These are phyloP conservation scores for Wallacemonas rigidus DNA, from an alignment of 208 protist genomes.

Conservation along the genomic window DNA sequence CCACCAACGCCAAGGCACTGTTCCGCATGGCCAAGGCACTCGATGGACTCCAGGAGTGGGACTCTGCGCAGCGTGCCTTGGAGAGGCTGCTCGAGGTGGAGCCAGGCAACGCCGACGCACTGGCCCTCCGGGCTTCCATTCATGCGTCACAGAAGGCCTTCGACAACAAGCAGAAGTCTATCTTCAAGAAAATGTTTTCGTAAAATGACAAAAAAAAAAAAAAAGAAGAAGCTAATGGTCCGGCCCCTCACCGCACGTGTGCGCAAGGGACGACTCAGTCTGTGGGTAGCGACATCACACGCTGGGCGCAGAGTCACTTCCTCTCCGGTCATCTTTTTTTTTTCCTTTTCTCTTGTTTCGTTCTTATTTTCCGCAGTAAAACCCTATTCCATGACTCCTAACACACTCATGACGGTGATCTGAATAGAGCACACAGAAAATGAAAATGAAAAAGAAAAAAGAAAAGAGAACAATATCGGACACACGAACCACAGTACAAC, in stretches of 20 bases:
- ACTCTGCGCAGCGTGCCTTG: conserved; percentile 47
- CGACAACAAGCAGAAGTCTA: conserved; percentile 75
- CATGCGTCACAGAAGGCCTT: conserved; percentile 57
- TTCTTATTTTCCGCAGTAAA: conserved; percentile 15
- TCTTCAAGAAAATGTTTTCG: conserved; percentile 88
- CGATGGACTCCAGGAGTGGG: conserved; percentile 71
- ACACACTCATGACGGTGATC: conserved; percentile 13
- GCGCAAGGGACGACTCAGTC: too few species aligned
- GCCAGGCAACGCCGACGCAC: conserved; percentile 64
- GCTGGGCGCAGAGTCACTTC: too few species aligned
- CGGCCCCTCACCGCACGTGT: too few species aligned
- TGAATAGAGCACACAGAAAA: not conserved
- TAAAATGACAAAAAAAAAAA: conserved; percentile 19
- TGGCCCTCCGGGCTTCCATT: conserved; percentile 46
- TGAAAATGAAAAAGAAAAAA: conserved; percentile 21
- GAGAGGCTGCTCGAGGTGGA: conserved; percentile 57
- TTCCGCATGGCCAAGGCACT: conserved; percentile 77
- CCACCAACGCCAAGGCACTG: conserved; percentile 69
- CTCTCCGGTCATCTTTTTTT: too few species aligned
- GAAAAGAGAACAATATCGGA: not conserved
- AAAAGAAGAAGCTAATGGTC: too few species aligned
- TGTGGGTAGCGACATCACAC: too few species aligned
- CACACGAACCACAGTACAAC: too few species aligned
- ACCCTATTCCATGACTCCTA: conserved; percentile 13
- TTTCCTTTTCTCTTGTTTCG: conserved; percentile 7